phyloP scores from a whole-genome alignment of 805 yeast species.

The Monosporozyma aerobia region DNA sequence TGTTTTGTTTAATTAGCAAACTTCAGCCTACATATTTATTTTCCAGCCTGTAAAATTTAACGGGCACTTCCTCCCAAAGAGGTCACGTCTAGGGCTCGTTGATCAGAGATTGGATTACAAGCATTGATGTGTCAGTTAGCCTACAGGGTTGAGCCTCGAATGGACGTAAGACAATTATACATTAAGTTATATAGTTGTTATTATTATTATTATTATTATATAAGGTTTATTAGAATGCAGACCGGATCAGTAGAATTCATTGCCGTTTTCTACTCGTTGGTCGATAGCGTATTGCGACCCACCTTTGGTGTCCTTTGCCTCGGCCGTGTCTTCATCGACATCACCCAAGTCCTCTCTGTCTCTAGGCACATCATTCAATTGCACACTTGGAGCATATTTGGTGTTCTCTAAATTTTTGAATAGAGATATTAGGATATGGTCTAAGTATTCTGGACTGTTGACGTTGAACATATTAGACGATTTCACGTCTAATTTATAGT shows the following conservation, averaged over 20 bases:
- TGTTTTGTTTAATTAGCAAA: no score
- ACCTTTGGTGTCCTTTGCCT: conserved; percentile 80
- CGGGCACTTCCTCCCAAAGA: no score
- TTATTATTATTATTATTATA: no score
- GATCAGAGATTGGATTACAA: no score
- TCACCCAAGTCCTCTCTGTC: conserved; percentile 84
- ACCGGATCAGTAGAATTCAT: conserved; percentile 52
- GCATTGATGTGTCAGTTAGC: no score
- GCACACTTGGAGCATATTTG: conserved; percentile 96
- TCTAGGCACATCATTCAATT: conserved; percentile 78
- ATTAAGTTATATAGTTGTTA: no score
- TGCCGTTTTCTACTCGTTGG: conserved; percentile 55
- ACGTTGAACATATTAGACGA: conserved; percentile 97
- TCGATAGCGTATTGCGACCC: conserved; percentile 85
- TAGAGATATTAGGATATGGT: conserved; percentile 71
- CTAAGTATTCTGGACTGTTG: conserved; percentile 83
- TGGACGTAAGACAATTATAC: no score
- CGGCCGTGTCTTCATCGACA: conserved; percentile 72
- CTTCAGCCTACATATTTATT: no score
- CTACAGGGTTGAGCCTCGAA: no score
- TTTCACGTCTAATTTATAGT: conserved; percentile 86
- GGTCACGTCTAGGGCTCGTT: no score
- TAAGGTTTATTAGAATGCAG: no score
- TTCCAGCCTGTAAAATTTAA: no score
- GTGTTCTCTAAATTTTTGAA: conserved; percentile 75